Conservation (phyloP, 2,329 filamentous ascomycete genomes). For the Trichoderma aggressivum region DNA sequence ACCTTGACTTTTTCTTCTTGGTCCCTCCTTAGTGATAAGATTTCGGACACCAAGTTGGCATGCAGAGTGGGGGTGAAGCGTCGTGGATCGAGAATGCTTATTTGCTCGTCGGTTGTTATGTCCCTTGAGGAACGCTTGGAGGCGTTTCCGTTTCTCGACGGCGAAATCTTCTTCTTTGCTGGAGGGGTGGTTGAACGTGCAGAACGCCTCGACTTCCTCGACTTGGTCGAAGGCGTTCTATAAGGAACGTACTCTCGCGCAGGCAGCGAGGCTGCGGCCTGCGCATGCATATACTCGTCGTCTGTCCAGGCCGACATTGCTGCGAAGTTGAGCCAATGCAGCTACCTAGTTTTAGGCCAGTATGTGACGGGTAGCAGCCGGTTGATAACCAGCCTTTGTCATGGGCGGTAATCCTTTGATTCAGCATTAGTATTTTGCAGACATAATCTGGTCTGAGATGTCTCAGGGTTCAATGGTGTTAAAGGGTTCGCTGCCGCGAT, state of each 20-base stretch:
- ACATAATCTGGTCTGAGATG: background rate
- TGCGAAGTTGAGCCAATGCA: background rate
- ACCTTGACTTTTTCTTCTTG: slow-evolving; percentile 84
- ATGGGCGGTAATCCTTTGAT: background rate
- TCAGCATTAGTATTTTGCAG: background rate
- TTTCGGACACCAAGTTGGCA: slow-evolving; percentile 91
- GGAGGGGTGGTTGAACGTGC: slow-evolving; percentile 65
- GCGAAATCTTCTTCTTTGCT: slow-evolving; percentile 52
- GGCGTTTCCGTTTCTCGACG: slow-evolving; percentile 44
- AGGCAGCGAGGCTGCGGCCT: slow-evolving; percentile 59
- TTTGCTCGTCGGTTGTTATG: slow-evolving; percentile 61
- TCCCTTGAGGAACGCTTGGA: slow-evolving; percentile 57
- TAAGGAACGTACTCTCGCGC: slow-evolving; percentile 71
- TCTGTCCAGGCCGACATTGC: slow-evolving; percentile 60
- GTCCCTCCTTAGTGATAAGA: slow-evolving; percentile 79
- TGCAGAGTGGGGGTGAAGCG: slow-evolving; percentile 94
- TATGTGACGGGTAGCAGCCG: background rate
- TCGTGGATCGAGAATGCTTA: slow-evolving; percentile 78
- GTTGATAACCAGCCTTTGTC: background rate
- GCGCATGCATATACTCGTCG: slow-evolving; percentile 54
- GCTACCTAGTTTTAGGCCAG: slow-evolving; percentile 16
- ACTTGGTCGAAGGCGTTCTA: slow-evolving; percentile 64
- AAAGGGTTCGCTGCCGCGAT: background rate
- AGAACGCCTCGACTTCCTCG: slow-evolving; percentile 61
- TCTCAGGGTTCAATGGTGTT: background rate